Percentiles rank a stretch among this genome's conserved stretches.
phyloP scores from a whole-genome alignment of 2,329 filamentous ascomycete genomes.

The Pseudocercospora macadamiae region DNA sequence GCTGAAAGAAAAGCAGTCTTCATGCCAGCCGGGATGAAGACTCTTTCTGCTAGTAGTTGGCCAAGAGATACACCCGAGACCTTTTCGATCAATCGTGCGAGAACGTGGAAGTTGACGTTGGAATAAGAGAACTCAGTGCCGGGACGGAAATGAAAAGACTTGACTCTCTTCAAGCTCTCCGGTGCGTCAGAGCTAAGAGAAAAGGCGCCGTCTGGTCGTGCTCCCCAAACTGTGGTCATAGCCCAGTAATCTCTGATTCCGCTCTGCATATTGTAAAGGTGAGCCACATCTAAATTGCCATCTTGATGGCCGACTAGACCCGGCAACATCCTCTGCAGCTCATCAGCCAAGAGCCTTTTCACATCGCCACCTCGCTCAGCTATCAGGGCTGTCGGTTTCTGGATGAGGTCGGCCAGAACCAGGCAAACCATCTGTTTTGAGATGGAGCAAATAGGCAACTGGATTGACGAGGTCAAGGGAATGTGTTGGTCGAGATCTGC shows the following conservation, averaged over 20 bases:
- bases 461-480: constrained; percentile 41
- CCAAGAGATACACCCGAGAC: constrained; percentile 42
- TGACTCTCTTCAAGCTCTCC: constrained; percentile 34
- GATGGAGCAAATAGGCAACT: constrained; percentile 53
- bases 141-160: constrained; percentile 47
- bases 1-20: constrained; percentile 44
- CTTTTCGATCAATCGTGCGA: constrained; percentile 45
- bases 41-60: constrained; percentile 41
- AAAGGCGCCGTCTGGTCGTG: constrained; percentile 45
- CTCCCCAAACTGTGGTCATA: constrained; percentile 48
- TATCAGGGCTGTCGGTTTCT: constrained; percentile 38
- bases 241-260: constrained; percentile 53
- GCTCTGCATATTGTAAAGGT: constrained; percentile 47
- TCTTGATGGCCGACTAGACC: constrained; percentile 23
- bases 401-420: constrained; percentile 41
- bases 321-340: constrained; percentile 38
- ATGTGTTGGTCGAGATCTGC: constrained; percentile 46
- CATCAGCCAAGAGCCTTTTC: constrained; percentile 27
- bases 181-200: constrained; percentile 40
- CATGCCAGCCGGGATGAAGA: constrained; percentile 49
- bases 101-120: constrained; percentile 49
- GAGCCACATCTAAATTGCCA: constrained; percentile 40
- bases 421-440: constrained; percentile 51
- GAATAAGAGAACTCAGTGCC: constrained; percentile 50
- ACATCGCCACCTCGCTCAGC: constrained; percentile 18